Conservation (phyloP, 805 yeast species). For the Tetrapisispora arboricola region DNA sequence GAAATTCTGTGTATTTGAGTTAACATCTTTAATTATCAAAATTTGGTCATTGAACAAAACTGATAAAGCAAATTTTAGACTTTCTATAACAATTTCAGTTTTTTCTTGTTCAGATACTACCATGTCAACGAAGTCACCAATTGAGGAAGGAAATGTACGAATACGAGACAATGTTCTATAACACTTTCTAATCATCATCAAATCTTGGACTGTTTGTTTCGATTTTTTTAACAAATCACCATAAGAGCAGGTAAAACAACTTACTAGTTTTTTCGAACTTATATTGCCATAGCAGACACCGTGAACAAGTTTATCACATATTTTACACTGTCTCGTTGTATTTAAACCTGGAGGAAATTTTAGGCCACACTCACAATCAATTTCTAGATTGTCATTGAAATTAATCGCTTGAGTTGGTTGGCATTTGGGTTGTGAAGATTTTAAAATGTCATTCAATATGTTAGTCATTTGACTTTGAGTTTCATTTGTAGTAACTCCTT, state of each 20-base stretch:
- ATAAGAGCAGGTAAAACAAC: constrained; percentile 24
- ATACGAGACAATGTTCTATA: constrained; percentile 20
- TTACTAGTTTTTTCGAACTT: constrained; percentile 8
- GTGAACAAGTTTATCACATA: constrained; percentile 28
- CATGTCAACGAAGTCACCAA: constrained; percentile 10
- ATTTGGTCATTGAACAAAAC: constrained; percentile 13
- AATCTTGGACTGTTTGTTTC: constrained; percentile 16
- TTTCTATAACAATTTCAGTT: constrained; percentile 8
- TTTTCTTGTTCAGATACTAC: constrained; percentile 8
- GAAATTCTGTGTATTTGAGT: neutral
- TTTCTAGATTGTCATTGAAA: neutral
- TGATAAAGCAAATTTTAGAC: constrained; percentile 10
- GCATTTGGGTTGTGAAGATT: constrained; percentile 17
- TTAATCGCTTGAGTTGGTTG: constrained; percentile 26
- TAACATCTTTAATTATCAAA: constrained; percentile 3
- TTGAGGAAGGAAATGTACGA: constrained; percentile 14
- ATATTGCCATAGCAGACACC: constrained; percentile 29
- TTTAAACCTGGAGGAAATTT: constrained; percentile 10
- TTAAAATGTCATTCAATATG: constrained; percentile 21
- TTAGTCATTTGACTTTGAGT: constrained; percentile 28
- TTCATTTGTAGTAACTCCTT: neutral
- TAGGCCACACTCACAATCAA: constrained; percentile 27
- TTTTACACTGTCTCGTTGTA: constrained; percentile 19
- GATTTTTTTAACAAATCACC: constrained; percentile 11
- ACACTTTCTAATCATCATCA: constrained; percentile 31